These are phyloP conservation scores for Talaromyces sp. DNA, from an alignment of 2,329 filamentous ascomycete genomes.

Conservation along the genomic window DNA sequence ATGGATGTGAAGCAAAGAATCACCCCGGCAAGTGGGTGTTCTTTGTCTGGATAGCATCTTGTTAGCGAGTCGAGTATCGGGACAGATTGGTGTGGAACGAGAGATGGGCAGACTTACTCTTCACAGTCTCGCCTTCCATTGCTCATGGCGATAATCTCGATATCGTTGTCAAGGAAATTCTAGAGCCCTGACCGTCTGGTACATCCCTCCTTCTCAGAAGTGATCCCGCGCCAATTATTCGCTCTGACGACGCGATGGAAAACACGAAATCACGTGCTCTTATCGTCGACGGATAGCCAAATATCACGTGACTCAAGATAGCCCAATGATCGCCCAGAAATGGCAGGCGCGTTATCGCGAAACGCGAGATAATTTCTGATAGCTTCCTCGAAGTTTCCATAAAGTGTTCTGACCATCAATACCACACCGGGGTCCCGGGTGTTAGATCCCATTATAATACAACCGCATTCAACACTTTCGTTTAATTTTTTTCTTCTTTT, in stretches of 20 bases:
- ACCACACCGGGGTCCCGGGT: neutral
- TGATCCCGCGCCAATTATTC: slow-evolving; percentile 3
- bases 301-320: neutral
- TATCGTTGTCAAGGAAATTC: slow-evolving; percentile 5
- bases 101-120: slow-evolving; percentile 29
- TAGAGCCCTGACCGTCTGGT: neutral
- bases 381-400: neutral
- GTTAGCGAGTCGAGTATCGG: slow-evolving; percentile 9
- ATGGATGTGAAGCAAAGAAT: slow-evolving; percentile 88
- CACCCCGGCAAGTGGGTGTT: slow-evolving; percentile 65
- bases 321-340: neutral
- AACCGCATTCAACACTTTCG: neutral
- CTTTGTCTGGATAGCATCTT: slow-evolving; percentile 47
- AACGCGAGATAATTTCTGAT: slow-evolving; percentile 13
- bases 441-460: neutral
- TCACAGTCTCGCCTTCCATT: slow-evolving; percentile 37
- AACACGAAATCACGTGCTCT: slow-evolving; percentile 15
- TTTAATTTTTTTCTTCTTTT: slow-evolving; percentile 28
- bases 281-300: neutral
- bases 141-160: slow-evolving; percentile 34
- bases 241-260: neutral
- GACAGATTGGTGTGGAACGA: neutral
- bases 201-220: neutral
- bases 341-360: slow-evolving; percentile 15
- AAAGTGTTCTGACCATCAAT: neutral